Evolutionary conservation across 2,329 filamentous ascomycete genomes (phyloP).

Genomic region (Fusarium pininemorale): DNA sequence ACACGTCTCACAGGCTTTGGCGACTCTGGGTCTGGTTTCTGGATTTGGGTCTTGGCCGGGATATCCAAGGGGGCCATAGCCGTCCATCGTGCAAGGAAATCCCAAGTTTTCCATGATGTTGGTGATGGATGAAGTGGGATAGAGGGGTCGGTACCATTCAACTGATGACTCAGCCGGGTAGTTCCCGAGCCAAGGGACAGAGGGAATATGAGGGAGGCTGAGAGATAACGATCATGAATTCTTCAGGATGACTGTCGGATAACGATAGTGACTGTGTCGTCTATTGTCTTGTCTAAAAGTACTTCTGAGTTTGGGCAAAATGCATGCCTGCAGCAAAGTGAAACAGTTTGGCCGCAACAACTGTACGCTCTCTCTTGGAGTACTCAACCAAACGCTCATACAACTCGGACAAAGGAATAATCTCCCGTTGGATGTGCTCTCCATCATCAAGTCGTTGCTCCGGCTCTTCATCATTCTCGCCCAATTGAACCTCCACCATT

Average conservation of each 20-base stretch:
- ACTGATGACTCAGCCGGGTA: neutral
- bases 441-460: conserved; percentile 40
- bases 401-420: conserved; percentile 36
- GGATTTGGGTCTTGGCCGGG: neutral
- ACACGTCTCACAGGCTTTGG: neutral
- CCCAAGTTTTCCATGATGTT: neutral
- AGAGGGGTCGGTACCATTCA: neutral
- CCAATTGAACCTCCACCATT: conserved; percentile 39
- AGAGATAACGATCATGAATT: neutral
- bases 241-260: neutral
- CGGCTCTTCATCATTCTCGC: conserved; percentile 31
- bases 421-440: conserved; percentile 38
- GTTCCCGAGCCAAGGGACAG: neutral
- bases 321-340: conserved; percentile 44
- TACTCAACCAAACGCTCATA: conserved; percentile 40
- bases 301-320: conserved; percentile 42
- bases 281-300: conserved; percentile 24
- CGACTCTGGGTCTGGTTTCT: neutral
- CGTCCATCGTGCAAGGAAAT: neutral
- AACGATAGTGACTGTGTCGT: neutral
- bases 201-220: neutral
- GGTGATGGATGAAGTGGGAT: neutral
- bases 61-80: no score
- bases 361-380: conserved; percentile 36
- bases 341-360: conserved; percentile 41